These are phyloP conservation scores for Rhizopogon rudus DNA, from an alignment of 768 basidiomycete genomes.

Conservation along the genomic window DNA sequence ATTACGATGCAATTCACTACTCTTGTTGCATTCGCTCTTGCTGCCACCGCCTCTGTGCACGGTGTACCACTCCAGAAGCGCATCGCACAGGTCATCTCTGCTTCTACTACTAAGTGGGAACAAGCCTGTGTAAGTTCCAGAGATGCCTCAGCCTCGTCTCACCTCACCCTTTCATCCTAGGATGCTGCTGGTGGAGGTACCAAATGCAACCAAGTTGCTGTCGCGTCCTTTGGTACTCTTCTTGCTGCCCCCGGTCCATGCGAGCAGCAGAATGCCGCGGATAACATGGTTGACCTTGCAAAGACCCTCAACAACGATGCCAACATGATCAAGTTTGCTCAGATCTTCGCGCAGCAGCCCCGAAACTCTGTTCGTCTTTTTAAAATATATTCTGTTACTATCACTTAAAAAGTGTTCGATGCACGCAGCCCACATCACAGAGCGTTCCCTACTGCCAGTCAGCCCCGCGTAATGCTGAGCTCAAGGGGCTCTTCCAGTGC, in stretches of 20 bases:
- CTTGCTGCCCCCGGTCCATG: slow-evolving; percentile 53
- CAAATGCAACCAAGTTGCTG: slow-evolving; percentile 54
- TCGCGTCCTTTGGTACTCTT: slow-evolving; percentile 52
- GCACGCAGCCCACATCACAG: slow-evolving; percentile 34
- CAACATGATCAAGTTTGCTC: slow-evolving; percentile 45
- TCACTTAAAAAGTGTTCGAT: background rate
- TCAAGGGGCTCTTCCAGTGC: slow-evolving; percentile 54
- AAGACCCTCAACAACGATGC: slow-evolving; percentile 39
- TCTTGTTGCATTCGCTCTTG: slow-evolving; percentile 23
- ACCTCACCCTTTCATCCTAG: slow-evolving; percentile 23
- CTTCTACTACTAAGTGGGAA: slow-evolving; percentile 39
- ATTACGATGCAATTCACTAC: slow-evolving; percentile 5
- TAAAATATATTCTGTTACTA: background rate
- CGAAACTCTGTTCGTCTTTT: slow-evolving; percentile 42
- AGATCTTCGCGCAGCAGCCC: slow-evolving; percentile 54
- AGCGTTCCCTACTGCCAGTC: slow-evolving; percentile 49
- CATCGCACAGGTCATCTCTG: slow-evolving; percentile 40
- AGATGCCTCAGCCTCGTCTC: background rate
- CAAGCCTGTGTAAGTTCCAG: slow-evolving; percentile 38
- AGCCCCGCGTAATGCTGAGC: slow-evolving; percentile 46
- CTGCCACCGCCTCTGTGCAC: slow-evolving; percentile 26
- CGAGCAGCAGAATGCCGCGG: slow-evolving; percentile 53
- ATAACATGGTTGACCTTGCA: slow-evolving; percentile 43
- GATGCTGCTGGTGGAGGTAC: slow-evolving; percentile 47
- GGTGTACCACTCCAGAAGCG: slow-evolving; percentile 40